Evolutionary conservation across 2,329 filamentous ascomycete genomes (phyloP).

Genomic region (Zasmidium citrigriseum): DNA sequence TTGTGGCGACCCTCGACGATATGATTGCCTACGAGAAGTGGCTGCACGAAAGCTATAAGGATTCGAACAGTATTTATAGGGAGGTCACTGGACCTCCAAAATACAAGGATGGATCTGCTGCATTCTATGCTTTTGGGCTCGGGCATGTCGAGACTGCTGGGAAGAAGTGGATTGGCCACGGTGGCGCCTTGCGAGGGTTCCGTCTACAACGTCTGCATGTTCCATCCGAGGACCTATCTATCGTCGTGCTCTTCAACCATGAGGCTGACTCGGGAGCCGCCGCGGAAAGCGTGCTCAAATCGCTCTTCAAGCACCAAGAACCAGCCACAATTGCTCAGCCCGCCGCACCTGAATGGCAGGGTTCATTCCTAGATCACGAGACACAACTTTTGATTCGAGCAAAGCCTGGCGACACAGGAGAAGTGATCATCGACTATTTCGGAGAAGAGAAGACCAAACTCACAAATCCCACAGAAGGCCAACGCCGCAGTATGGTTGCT

Average conservation of each 20-base stretch:
- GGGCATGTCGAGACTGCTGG: slow-evolving; percentile 29
- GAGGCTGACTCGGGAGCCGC: slow-evolving; percentile 34
- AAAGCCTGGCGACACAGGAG: slow-evolving; percentile 21
- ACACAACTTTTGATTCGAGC: slow-evolving; percentile 38
- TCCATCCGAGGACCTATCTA: slow-evolving; percentile 38
- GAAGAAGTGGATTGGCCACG: slow-evolving; percentile 39
- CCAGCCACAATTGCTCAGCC: slow-evolving; percentile 6
- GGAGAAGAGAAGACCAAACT: slow-evolving; percentile 8
- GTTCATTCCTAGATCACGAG: slow-evolving; percentile 42
- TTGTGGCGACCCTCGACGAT: slow-evolving; percentile 47
- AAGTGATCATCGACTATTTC: slow-evolving; percentile 14
- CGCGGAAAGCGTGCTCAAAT: slow-evolving; percentile 35
- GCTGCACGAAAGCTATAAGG: slow-evolving; percentile 36
- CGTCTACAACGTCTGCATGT: slow-evolving; percentile 40
- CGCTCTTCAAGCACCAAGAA: slow-evolving; percentile 27
- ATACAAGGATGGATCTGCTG: slow-evolving; percentile 38
- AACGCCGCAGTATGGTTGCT: slow-evolving; percentile 29
- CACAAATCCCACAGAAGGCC: slow-evolving; percentile 15
- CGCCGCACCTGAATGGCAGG: slow-evolving; percentile 32
- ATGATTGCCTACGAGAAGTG: slow-evolving; percentile 50
- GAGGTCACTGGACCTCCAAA: slow-evolving; percentile 30
- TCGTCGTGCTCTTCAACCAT: slow-evolving; percentile 46
- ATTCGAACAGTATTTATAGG: slow-evolving; percentile 39
- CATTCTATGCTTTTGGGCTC: slow-evolving; percentile 43
- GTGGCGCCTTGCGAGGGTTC: slow-evolving; percentile 47